Evolutionary conservation across 129 eudicot species (phyloP), one percentile per base, ranked within the genome.

Genomic region (Flaveria trinervia): DNA sequence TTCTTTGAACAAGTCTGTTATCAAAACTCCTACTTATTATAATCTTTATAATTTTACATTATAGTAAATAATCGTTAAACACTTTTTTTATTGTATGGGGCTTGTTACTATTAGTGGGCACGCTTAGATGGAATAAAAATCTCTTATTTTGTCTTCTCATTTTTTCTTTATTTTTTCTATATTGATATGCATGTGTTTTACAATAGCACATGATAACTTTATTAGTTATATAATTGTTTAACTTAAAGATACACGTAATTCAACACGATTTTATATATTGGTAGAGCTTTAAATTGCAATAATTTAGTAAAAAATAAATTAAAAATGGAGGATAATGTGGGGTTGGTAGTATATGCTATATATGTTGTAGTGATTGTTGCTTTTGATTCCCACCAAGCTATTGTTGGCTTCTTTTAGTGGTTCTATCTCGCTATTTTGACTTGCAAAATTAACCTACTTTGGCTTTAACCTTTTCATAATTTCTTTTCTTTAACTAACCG

Each of bases 291-390:
- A 50, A 16, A 17, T 54, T 54, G 60, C 25, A 54, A 54, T 49
- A 14, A 49, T 13, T 49, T 11, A 49, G 54, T 49, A 14, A 49
- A 49, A 49, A 49, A 1, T 11, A 14, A 28, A 3, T 23, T 3
- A 16, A 20, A n/a, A 39, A 15, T 73, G 39, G 52, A 55, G 57
- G 22, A 43, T 80, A 25, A 54, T 41, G 79, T 39, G 78, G 78
- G 83, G 73, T 72, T 39, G 20, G 23, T 20, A 23, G 59, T 20
- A 41, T 72, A 68, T 68, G 74, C 79, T 43, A 41, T 9, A 20
- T 64, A 43, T 28, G 55, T 16, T 62, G 51, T 65, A 49, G 73
- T 79, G 79, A 72, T 52, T 65, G 79, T 16, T 72, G 83, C 83
- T 72, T 79, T 79, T 72, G 11, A 25, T 72, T 72, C 56, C 73